Conservation (phyloP, 257 asterid genomes). For the Pogostemon cablin region DNA sequence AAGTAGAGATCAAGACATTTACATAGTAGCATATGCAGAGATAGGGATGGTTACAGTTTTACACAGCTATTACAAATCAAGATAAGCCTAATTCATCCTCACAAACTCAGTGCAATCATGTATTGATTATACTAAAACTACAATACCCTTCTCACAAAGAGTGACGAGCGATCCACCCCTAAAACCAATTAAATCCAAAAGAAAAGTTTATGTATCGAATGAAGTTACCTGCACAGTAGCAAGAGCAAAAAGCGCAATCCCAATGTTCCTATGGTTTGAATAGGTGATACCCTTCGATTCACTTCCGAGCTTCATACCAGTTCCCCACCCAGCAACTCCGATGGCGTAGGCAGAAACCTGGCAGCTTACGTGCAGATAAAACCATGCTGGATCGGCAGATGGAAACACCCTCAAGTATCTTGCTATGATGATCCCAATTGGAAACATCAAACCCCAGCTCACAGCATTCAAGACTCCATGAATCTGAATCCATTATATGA, state of each 20-base stretch:
- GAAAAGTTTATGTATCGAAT: background rate
- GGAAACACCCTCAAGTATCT: constrained; percentile 65
- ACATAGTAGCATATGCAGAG: background rate
- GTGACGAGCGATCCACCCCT: background rate
- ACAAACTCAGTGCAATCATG: background rate
- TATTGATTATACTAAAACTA: too few relatives aligned
- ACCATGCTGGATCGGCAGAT: constrained; percentile 86
- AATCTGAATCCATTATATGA: constrained; percentile 49
- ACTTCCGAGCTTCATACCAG: constrained; percentile 84
- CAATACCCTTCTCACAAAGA: too few relatives aligned
- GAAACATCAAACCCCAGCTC: constrained; percentile 92
- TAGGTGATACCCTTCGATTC: constrained; percentile 56
- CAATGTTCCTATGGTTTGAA: constrained; percentile 65
- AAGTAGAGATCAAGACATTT: background rate
- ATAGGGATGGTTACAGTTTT: background rate
- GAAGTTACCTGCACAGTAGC: constrained; percentile 79
- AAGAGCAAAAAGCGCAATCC: constrained; percentile 71
- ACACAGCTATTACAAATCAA: constrained; percentile 16
- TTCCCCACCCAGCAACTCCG: constrained; percentile 96
- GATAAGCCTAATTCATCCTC: constrained; percentile 3
- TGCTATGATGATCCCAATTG: constrained; percentile 64
- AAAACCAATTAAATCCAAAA: background rate
- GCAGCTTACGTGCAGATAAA: constrained; percentile 71
- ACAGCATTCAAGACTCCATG: constrained; percentile 83
- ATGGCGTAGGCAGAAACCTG: constrained; percentile 71